Evolutionary conservation across 257 asterid genomes (phyloP).

Genomic region (Paraleonurus japonicus): DNA sequence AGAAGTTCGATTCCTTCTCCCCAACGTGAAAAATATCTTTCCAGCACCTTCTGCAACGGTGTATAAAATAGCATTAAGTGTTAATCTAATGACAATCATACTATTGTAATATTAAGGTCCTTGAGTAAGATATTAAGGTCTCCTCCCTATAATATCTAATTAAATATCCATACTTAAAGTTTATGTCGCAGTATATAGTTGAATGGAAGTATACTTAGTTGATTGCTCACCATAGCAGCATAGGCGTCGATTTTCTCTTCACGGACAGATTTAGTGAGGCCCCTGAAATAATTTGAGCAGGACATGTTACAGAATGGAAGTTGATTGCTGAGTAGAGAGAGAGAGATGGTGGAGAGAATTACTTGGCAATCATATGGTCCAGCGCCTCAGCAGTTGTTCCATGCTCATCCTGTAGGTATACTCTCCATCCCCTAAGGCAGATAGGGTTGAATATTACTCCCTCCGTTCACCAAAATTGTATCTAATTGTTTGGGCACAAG

Average conservation of each 20-base stretch:
- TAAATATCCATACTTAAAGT: too few species aligned
- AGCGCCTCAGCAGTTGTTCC: conserved; percentile 82
- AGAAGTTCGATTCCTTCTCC: conserved; percentile 72
- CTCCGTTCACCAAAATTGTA: too few species aligned
- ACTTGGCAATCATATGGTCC: conserved; percentile 67
- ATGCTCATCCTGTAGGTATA: conserved; percentile 85
- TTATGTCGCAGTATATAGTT: too few species aligned
- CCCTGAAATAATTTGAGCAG: conserved; percentile 37
- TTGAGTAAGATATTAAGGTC: too few species aligned
- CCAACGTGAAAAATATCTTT: conserved; percentile 53
- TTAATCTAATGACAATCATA: background rate
- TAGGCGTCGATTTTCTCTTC: conserved; percentile 66
- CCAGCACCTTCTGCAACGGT: conserved; percentile 68
- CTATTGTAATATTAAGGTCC: too few species aligned
- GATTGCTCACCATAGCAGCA: conserved; percentile 69
- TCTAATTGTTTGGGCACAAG: too few species aligned
- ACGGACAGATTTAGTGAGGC: conserved; percentile 56
- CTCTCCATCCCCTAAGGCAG: conserved; percentile 84
- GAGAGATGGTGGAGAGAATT: conserved; percentile 3
- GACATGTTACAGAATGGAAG: background rate
- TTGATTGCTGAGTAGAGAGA: background rate
- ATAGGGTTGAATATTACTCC: too few species aligned
- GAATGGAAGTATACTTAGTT: background rate
- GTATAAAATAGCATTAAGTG: background rate
- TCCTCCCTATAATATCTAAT: too few species aligned